Evolutionary conservation across 768 basidiomycete genomes (phyloP), one percentile per base, ranked within the genome.

Genomic region (Suillus subalutaceus): DNA sequence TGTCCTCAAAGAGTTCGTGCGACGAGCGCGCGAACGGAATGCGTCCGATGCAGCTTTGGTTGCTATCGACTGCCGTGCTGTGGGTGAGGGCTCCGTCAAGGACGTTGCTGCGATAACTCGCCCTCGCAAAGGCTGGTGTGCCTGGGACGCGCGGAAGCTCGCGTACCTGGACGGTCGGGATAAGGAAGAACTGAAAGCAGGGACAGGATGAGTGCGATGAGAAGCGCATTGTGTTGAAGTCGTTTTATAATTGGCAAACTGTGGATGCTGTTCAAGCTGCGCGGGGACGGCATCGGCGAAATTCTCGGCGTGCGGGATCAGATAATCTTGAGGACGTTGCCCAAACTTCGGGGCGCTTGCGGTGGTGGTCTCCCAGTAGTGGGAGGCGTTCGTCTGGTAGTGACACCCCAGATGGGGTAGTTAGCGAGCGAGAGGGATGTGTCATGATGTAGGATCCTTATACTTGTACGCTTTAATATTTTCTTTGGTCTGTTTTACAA

Each of bases 181-280:
- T 72, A 79, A 81, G 7, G 89, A 91, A 68, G 85, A 86, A 44
- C 77, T 91, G 65, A 87, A 85, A 75, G 77, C 87, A 10, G 90
- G 89, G 55, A n/a, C 89, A 92, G 78, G 90, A 93, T 75, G 94
- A 96, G 75, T 93, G 92, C 72, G 93, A 94, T 68, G 83, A 85
- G 71, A 77, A 72, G 72, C 81, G 89, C 32, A 88, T 94, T 32
- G 89, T 92, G 61, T 73, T 95, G 69, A 94, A 94, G 84, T 88
- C 90, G 32, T 96, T 94, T 75, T 90, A 91, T 76, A 88, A 90
- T 59, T 93, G 91, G 91, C 91, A 94, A 81, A 90, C 86, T 12
- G 92, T 95, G 44, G 93, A 94, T 73, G 86, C 88, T 0, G 92
- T 94, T 58, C 83, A 83, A 66, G 79, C 83, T 41, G 84, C 83